A percentile compares a stretch with the other conserved stretches of the same genome.
Conservation (phyloP, 768 basidiomycete species). For the Lactarius indigo region DNA sequence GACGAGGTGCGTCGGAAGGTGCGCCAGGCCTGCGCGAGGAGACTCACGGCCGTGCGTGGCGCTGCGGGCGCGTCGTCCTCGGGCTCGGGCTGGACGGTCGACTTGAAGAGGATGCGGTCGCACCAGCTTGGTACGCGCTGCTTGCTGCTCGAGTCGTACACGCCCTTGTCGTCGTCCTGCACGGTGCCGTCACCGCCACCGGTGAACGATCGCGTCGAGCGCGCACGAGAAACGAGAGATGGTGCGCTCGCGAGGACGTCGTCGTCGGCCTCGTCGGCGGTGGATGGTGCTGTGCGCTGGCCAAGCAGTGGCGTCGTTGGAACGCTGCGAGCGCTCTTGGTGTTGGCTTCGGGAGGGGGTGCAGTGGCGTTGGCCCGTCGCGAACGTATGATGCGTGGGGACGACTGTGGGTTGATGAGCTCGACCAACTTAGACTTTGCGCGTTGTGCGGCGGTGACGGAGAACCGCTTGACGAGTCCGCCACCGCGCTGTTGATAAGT, state of each 20-base stretch:
- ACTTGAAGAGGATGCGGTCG: slow-evolving; percentile 81
- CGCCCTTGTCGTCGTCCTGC: slow-evolving; percentile 48
- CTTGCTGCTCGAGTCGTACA: slow-evolving; percentile 80
- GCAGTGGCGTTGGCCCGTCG: slow-evolving; percentile 1
- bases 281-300: neutral
- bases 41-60: slow-evolving; percentile 28
- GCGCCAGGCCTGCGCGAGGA: slow-evolving; percentile 28
- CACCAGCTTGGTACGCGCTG: slow-evolving; percentile 87
- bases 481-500: slow-evolving; percentile 1
- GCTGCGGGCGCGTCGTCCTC: slow-evolving; percentile 36
- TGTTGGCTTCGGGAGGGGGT: neutral
- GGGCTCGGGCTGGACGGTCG: slow-evolving; percentile 52
- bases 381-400: slow-evolving; percentile 8
- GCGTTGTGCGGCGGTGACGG: slow-evolving; percentile 24
- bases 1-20: slow-evolving; percentile 17
- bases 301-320: slow-evolving; percentile 20
- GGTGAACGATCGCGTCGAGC: slow-evolving; percentile 23
- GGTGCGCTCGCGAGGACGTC: neutral
- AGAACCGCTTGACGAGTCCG: slow-evolving; percentile 25
- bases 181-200: slow-evolving; percentile 34
- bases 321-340: slow-evolving; percentile 5
- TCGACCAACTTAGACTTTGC: slow-evolving; percentile 25
- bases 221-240: slow-evolving; percentile 1
- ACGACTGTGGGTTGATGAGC: slow-evolving; percentile 11
- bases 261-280: neutral